Conservation (phyloP, 306 rosid species). For the Carpinus fangiana region DNA sequence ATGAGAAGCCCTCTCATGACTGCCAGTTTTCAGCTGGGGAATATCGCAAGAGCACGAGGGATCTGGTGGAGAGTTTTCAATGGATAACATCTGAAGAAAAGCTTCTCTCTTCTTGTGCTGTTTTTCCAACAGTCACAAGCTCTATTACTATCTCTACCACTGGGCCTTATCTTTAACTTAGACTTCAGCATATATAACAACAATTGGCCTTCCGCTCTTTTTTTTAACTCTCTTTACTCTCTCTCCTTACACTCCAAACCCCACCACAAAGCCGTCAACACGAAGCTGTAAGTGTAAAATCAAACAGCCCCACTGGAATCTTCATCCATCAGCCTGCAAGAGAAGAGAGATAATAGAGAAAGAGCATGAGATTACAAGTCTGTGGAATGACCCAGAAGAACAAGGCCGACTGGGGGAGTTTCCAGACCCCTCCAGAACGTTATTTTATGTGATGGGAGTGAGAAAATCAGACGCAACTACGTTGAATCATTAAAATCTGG, state of each 20-base stretch:
- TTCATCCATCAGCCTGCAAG: conserved; percentile 40
- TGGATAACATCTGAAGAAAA: conserved; percentile 72
- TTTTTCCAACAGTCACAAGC: conserved; percentile 48
- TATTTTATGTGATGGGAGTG: conserved; percentile 53
- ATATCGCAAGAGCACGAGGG: conserved; percentile 33
- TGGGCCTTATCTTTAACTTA: conserved; percentile 44
- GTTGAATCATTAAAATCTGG: conserved; percentile 1
- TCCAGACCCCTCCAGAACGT: conserved; percentile 32
- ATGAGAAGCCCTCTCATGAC: conserved; percentile 38
- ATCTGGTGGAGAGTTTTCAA: conserved; percentile 59
- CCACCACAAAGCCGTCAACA: conserved; percentile 12
- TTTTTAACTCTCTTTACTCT: conserved; percentile 12
- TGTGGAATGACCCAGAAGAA: conserved; percentile 27
- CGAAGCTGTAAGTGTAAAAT: conserved; percentile 18
- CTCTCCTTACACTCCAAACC: conserved; percentile 18
- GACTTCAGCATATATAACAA: conserved; percentile 58
- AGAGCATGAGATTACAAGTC: conserved; percentile 24
- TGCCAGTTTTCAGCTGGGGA: conserved; percentile 30
- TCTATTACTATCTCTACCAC: conserved; percentile 38
- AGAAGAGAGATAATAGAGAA: conserved; percentile 20
- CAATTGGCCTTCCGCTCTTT: conserved; percentile 16
- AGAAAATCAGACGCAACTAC: conserved; percentile 23
- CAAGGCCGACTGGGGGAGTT: conserved; percentile 18
- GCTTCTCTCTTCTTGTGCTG: conserved; percentile 56
- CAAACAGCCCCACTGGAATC: conserved; percentile 34